A percentile compares a stretch with the other conserved stretches of the same genome.
These are phyloP conservation scores for Tothia fuscella DNA, from an alignment of 2,329 filamentous ascomycete species.

Conservation along the genomic window DNA sequence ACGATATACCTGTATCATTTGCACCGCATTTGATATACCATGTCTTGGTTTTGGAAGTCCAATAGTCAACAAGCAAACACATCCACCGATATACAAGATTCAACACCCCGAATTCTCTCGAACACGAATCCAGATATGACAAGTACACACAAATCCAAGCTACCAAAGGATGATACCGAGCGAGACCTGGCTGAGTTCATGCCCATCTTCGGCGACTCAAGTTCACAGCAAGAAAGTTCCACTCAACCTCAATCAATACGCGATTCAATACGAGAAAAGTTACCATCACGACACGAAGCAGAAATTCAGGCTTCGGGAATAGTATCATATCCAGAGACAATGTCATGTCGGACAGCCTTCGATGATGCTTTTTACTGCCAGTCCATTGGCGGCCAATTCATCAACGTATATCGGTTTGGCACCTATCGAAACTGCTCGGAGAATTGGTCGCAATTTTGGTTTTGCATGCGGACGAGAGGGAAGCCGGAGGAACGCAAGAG, in stretches of 20 bases:
- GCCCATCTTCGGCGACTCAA: conserved; percentile 5
- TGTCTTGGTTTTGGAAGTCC: conserved; percentile 4
- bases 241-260: not conserved
- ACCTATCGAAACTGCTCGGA: conserved; percentile 64
- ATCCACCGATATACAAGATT: too few species aligned
- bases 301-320: not conserved
- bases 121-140: not conserved
- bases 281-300: not conserved
- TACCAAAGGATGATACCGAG: not conserved
- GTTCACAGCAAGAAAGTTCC: not conserved
- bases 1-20: too few species aligned
- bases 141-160: not conserved
- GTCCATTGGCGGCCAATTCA: conserved; percentile 81
- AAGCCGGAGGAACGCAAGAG: conserved; percentile 48
- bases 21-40: too few species aligned
- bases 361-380: conserved; percentile 93
- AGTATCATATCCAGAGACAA: conserved; percentile 31
- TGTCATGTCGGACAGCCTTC: conserved; percentile 85
- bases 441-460: conserved; percentile 91
- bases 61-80: too few species aligned
- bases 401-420: conserved; percentile 80
- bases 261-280: not conserved
- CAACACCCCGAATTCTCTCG: not conserved
- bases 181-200: conserved; percentile 6
- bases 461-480: conserved; percentile 79